Evolutionary conservation across 164 flowering plant genomes (phyloP), one percentile per base, ranked within the genome.

Genomic region (Chimonanthus praecox): DNA sequence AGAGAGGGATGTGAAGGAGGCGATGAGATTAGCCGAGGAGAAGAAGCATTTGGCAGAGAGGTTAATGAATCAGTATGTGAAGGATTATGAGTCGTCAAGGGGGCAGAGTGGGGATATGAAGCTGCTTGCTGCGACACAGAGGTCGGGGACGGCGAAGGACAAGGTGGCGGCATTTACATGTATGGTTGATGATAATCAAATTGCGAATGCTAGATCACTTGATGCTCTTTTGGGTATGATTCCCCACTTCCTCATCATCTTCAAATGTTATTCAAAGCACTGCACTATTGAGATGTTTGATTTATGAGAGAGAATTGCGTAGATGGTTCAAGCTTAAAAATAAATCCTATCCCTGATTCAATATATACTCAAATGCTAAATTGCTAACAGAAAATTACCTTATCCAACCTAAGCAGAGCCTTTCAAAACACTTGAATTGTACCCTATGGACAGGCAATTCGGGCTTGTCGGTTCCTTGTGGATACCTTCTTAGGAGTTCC

Each of bases 91-190:
- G 75, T 15, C 75, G 5, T 80, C 88, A 0, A 86, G 86, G 72
- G 97, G 92, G 62, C 83, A 84, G 75, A 84, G 77, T 72, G 97
- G 97, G 60, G 99, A 94, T 72, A 86, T 92, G 60, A 94, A 88
- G 87, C 91, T 94, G 99, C 80, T 92, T 49, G 20, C 82, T 10
- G 75, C 93, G 1, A 86, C 94, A 0, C 97, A 90, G 79, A 79
- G 92, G 84, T 89, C 97, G 0, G 98, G 98, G 46, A 96, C 99
- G 16, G 92, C 91, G 1, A 84, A 86, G 1, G 99, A 96, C 76
- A 94, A 89, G 80, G 94, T 96, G 3, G 90, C 98, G 0, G 99
- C 98, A 0, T 88, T 83, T 73, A 82, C 94, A 1, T 90, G 92
- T 18, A 58, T 89, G 87, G 84, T 94, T n/a, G 95, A 89, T 70